Percentiles rank a stretch among this genome's conserved stretches.
These are phyloP conservation scores for Pholiota molesta DNA, from an alignment of 768 basidiomycete genomes.

Conservation along the genomic window DNA sequence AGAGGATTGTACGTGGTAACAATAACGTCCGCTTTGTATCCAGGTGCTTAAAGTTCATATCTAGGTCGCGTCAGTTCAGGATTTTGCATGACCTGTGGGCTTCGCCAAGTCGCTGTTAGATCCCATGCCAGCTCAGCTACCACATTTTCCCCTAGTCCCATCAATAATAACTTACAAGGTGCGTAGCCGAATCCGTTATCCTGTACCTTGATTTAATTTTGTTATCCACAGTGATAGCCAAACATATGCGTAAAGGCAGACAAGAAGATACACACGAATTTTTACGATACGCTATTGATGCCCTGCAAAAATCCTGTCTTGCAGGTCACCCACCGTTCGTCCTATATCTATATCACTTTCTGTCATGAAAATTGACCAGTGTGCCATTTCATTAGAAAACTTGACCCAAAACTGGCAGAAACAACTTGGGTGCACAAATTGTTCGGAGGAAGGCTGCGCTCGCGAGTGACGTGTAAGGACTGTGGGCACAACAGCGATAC, in stretches of 20 bases:
- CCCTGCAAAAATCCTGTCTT: slow-evolving; percentile 83
- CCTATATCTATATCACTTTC: background rate
- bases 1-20: slow-evolving; percentile 59
- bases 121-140: slow-evolving; percentile 47
- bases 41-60: background rate
- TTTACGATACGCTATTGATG: slow-evolving; percentile 91
- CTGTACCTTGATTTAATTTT: slow-evolving; percentile 8
- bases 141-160: slow-evolving; percentile 59
- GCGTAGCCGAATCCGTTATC: slow-evolving; percentile 26
- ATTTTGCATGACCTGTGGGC: slow-evolving; percentile 83
- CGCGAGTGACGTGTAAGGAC: slow-evolving; percentile 82
- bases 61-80: slow-evolving; percentile 45
- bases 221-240: slow-evolving; percentile 72
- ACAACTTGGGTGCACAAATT: slow-evolving; percentile 94
- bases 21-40: slow-evolving; percentile 11
- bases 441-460: slow-evolving; percentile 91
- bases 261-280: slow-evolving; percentile 99
- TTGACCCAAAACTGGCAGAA: slow-evolving; percentile 71
- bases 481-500: slow-evolving; percentile 94
- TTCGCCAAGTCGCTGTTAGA: slow-evolving; percentile 58
- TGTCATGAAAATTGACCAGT: slow-evolving; percentile 7
- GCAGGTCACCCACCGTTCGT: slow-evolving; percentile 72
- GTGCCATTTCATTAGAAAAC: slow-evolving; percentile 49
- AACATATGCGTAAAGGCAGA: slow-evolving; percentile 85
- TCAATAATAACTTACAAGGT: slow-evolving; percentile 76